Base-by-base conservation (phyloP, 768 basidiomycete genomes). In the Zangia roseola region DNA sequence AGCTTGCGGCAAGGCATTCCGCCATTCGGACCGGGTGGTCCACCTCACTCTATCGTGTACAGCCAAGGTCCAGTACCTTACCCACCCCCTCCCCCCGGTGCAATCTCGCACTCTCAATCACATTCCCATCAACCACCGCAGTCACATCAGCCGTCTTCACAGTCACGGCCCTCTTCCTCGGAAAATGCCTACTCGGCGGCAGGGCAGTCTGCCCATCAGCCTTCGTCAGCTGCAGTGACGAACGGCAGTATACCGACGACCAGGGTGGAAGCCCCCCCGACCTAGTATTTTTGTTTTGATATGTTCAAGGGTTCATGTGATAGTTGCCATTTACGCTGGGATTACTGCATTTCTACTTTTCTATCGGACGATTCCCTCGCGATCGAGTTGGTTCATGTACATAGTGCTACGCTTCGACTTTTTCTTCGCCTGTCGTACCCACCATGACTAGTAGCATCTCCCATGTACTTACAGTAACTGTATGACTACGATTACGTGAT, bases 121-220 rank as follows among this genome's bases (percentile, higher is more conserved):
- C 67, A 63, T 42, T 54, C 61, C 16, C 71, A 68, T 40, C 68
- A 63, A 17, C 64, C 57, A 47, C 63, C 61, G 42, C 66, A 62
- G 42, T 55, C 59, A 38, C 54, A 55, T 20, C 68, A 60, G 14
- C 69, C 70, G 13, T 67, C 69, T 6, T 68, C 73, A 35, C 70
- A 69, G 43, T 80, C 83, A 16, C 79, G 83, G 38, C 82, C 83
- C 16, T 73, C 76, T 30, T 83, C 86, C 4, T 82, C 85, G 2
- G 82, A 84, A 68, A 82, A 82, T 62, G 56, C 71, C 33, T 80
- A 75, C 60, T 66, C 80, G 25, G 68, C 69, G 16, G 63, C 66
- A 23, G 71, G 71, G 25, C 65, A 70, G 53, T 52, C 58, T 24
- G 55, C 60, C 48, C 65, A 64, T 41, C 66, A 45, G 40, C 54